Evolutionary conservation across 805 yeast species (phyloP), one percentile per base, ranked within the genome.

Genomic region (Candida dendrica): DNA sequence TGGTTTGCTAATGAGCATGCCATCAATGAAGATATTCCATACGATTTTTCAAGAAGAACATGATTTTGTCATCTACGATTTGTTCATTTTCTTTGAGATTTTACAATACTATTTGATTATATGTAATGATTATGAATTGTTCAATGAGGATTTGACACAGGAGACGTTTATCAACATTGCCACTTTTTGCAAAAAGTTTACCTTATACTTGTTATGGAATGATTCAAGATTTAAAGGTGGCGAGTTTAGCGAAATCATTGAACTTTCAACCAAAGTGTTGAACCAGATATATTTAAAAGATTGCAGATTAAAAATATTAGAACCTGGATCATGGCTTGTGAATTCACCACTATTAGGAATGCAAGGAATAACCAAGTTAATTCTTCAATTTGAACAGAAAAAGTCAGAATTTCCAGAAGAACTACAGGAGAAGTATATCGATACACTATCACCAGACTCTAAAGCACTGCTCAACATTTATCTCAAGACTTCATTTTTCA

Each of bases 401-500:
- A 51, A 50, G 47, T 38, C 45, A 24, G 48, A 47, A 22, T 38
- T 45, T 42, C 47, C 43, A 35, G 39, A 50, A 17, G 53, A 57
- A 17, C 49, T 50, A 13, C 56, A 53, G 38, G 19, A 15, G 34
- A 15, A 32, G 15, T 52, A 27, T 20, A 27, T 47, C 14, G 32
- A 35, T 3, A 30, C 48, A 3, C 30, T 49, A 4, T 53, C 47
- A 3, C 40, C 45, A 0, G 54, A 51, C 4, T 17, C 36, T 2
- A 53, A 51, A 17, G 52, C 55, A 1, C 74, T 67, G 45, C 48
- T 75, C 18, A 77, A 74, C 36, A 64, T 90, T 0, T 68, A 86
- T 37, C 66, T 74, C 1, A 72, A 76, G 39, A 65, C 81, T 3
- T 96, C 98, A 3, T 91, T 85, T 56, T 82, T 89, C 64, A 69